Evolutionary conservation across 352 stramenopile species (phyloP).

Genomic region (Globisporangium viniferum): DNA sequence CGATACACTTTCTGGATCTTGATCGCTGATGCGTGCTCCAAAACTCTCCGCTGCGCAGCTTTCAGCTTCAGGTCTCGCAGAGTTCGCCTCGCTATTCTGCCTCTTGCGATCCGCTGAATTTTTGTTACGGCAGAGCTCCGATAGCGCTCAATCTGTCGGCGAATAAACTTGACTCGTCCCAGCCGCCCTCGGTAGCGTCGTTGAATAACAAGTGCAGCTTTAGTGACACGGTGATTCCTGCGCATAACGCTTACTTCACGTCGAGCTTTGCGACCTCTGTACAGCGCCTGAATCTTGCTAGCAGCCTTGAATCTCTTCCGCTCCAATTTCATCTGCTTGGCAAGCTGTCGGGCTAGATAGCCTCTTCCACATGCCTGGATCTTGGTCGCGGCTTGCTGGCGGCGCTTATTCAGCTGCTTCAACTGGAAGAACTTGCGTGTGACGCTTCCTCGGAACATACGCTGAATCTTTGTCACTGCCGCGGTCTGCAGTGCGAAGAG

Average conservation of each 20-base stretch:
- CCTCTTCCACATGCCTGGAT: constrained; percentile 56
- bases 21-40: constrained; percentile 41
- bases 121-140: constrained; percentile 35
- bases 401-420: constrained; percentile 37
- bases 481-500: constrained; percentile 33
- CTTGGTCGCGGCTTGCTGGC: constrained; percentile 35
- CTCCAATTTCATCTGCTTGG: constrained; percentile 21
- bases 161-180: constrained; percentile 59
- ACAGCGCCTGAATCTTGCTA: constrained; percentile 55
- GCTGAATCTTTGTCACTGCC: constrained; percentile 55
- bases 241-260: constrained; percentile 25
- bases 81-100: constrained; percentile 33
- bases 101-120: constrained; percentile 55
- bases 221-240: constrained; percentile 25
- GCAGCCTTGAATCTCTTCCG: constrained; percentile 34
- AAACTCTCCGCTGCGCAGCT: constrained; percentile 21
- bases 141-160: constrained; percentile 52
- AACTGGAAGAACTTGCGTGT: constrained; percentile 60
- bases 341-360: constrained; percentile 30
- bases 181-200: constrained; percentile 66
- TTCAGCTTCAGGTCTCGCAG: constrained; percentile 31
- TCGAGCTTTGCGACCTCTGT: constrained; percentile 48
- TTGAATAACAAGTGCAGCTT: constrained; percentile 60
- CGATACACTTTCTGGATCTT: constrained; percentile 75
- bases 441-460: constrained; percentile 54